These are phyloP conservation scores for Balansia obtecta DNA, from an alignment of 2,329 filamentous ascomycete genomes.

Conservation along the genomic window DNA sequence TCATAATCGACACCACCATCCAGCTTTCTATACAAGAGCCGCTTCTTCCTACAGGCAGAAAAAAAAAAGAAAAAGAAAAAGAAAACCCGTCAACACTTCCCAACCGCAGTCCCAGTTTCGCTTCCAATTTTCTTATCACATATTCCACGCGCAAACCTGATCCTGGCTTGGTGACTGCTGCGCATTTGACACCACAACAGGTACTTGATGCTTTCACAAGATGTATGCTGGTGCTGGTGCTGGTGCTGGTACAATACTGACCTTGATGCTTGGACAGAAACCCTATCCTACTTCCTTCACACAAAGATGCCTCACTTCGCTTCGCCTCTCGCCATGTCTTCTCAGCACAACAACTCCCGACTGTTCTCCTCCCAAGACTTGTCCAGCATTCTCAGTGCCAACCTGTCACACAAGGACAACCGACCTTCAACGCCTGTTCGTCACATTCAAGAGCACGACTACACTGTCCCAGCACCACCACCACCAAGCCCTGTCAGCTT, in stretches of 20 bases:
- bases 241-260: background rate
- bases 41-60: background rate
- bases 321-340: slow-evolving; percentile 34
- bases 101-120: background rate
- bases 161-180: background rate
- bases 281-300: background rate
- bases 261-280: background rate
- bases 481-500: slow-evolving; percentile 53
- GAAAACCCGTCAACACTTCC: background rate
- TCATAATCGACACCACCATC: background rate
- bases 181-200: background rate
- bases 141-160: background rate
- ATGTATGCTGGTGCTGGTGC: too few species aligned
- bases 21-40: background rate
- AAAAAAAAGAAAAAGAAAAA: background rate
- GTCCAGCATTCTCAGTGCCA: slow-evolving; percentile 40
- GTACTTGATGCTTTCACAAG: background rate
- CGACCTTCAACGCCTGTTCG: slow-evolving; percentile 34
- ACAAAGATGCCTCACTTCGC: slow-evolving; percentile 24
- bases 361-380: slow-evolving; percentile 36
- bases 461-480: slow-evolving; percentile 51
- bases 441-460: slow-evolving; percentile 44
- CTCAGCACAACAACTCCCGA: slow-evolving; percentile 31
- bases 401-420: slow-evolving; percentile 30
- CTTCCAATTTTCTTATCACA: background rate